Conservation (phyloP, 2,329 filamentous ascomycete genomes). For the Claviceps paspali region DNA sequence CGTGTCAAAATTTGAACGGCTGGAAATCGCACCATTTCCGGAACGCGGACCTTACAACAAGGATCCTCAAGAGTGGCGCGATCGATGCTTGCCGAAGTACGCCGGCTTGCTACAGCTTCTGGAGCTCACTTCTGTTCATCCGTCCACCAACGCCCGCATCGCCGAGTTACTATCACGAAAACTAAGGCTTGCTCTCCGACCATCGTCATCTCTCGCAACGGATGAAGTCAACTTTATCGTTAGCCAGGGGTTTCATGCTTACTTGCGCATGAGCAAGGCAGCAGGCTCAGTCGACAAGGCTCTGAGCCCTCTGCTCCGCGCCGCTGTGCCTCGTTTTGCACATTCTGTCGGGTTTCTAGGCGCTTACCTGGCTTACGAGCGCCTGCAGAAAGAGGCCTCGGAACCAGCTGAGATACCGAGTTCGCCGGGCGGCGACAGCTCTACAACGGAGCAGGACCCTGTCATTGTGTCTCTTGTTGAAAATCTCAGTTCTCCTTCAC, state of each 20-base stretch:
- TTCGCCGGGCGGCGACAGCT: slow-evolving; percentile 26
- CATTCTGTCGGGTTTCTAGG: slow-evolving; percentile 51
- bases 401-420: slow-evolving; percentile 11
- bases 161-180: slow-evolving; percentile 50
- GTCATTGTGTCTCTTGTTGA: slow-evolving; percentile 51
- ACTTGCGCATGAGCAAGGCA: slow-evolving; percentile 48
- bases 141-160: slow-evolving; percentile 51
- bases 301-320: slow-evolving; percentile 50
- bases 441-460: slow-evolving; percentile 35
- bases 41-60: slow-evolving; percentile 48
- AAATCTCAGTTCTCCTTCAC: slow-evolving; percentile 62
- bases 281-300: slow-evolving; percentile 41
- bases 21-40: slow-evolving; percentile 50
- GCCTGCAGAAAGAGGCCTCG: slow-evolving; percentile 11
- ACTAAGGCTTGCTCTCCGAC: slow-evolving; percentile 47
- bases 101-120: slow-evolving; percentile 51
- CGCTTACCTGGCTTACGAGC: slow-evolving; percentile 42
- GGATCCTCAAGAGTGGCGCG: slow-evolving; percentile 45
- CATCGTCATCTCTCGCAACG: slow-evolving; percentile 41
- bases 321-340: slow-evolving; percentile 50
- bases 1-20: slow-evolving; percentile 49
- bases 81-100: slow-evolving; percentile 50
- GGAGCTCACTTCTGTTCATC: slow-evolving; percentile 45
- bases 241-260: slow-evolving; percentile 59
- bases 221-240: slow-evolving; percentile 58